Conservation (phyloP, 148 eudicot species). For the Spergularia bocconei region DNA sequence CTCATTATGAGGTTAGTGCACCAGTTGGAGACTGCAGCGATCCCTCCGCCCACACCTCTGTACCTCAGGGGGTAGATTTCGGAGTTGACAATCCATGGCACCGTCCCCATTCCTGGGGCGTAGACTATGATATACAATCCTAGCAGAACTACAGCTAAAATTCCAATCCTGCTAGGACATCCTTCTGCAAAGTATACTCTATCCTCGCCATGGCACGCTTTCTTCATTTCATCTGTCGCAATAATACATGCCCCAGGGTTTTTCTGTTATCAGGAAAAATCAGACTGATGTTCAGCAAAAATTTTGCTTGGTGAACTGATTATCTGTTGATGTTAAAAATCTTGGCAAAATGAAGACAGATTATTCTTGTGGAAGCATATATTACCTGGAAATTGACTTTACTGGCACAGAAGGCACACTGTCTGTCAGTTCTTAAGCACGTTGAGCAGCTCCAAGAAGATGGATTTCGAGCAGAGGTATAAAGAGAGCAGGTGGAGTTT, state of each 20-base stretch:
- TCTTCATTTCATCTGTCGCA: constrained; percentile 32
- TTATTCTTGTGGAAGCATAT: background rate
- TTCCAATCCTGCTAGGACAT: constrained; percentile 74
- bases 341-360: background rate
- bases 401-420: constrained; percentile 65
- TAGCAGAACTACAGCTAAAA: constrained; percentile 50
- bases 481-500: constrained; percentile 58
- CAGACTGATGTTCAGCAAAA: background rate
- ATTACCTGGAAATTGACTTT: constrained; percentile 39
- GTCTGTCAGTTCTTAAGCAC: constrained; percentile 52
- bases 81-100: constrained; percentile 88
- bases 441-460: constrained; percentile 63
- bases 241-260: constrained; percentile 71
- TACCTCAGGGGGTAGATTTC: constrained; percentile 74
- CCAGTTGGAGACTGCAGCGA: constrained; percentile 75
- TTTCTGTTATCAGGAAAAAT: constrained; percentile 47
- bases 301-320: background rate
- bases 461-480: constrained; percentile 29
- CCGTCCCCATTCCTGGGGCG: constrained; percentile 90
- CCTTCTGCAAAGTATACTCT: constrained; percentile 74
- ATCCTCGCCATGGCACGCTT: constrained; percentile 38
- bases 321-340: background rate
- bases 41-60: constrained; percentile 74
- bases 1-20: constrained; percentile 63
- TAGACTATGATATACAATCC: constrained; percentile 66